A percentile compares a stretch with the other conserved stretches of the same genome.
Conservation (phyloP, 228 moss, liverwort and hornwort species). For the Sphagnum fallax region DNA sequence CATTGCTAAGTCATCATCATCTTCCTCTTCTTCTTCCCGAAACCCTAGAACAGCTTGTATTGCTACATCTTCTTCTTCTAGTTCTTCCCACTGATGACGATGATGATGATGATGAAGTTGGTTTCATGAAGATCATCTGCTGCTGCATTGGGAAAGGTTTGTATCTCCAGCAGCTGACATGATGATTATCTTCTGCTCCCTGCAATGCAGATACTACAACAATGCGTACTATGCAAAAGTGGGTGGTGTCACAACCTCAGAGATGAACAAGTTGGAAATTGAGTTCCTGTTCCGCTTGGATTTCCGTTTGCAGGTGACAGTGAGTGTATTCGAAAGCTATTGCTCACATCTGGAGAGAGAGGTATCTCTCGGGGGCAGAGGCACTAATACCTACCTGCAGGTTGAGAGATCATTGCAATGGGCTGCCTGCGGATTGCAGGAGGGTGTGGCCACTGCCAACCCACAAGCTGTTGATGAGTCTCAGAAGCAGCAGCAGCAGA, state of each 20-base stretch:
- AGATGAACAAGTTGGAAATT: conserved; percentile 53
- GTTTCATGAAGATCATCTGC: not conserved
- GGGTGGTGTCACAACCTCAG: conserved; percentile 47
- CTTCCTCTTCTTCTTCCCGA: not conserved
- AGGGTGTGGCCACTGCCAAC: conserved; percentile 13
- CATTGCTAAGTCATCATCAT: not conserved
- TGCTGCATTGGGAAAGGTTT: not conserved
- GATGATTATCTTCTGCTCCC: not conserved
- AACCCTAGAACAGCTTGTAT: not conserved
- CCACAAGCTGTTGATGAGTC: too few relatives aligned
- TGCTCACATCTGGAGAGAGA: conserved; percentile 48
- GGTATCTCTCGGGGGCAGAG: conserved; percentile 22
- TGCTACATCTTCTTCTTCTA: not conserved
- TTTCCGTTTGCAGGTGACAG: conserved; percentile 55
- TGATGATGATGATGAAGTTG: not conserved
- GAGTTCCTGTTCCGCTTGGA: conserved; percentile 53
- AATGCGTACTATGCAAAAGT: conserved; percentile 59
- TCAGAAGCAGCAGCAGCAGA: conserved; percentile 18
- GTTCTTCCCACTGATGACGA: too few relatives aligned
- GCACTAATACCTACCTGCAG: conserved; percentile 5
- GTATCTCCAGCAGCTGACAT: not conserved
- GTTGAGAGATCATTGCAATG: conserved; percentile 30
- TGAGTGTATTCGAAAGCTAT: conserved; percentile 47
- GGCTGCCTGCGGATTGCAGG: conserved; percentile 32
- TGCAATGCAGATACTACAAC: conserved; percentile 46